Base-by-base conservation (phyloP, 805 yeast genomes). In the Isabelozyma heimii region DNA sequence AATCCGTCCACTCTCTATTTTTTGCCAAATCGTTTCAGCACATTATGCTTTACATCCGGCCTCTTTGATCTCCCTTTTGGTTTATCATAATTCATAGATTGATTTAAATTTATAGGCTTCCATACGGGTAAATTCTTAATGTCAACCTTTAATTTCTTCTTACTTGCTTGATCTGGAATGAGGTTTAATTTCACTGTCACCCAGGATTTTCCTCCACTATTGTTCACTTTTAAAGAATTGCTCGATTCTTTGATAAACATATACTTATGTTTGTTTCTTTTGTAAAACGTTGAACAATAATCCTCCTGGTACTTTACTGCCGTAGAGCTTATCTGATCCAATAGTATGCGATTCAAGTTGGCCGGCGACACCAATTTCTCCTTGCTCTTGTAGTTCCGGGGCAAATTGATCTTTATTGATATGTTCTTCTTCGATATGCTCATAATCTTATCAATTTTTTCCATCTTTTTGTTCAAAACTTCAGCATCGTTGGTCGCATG, bases 161-260 rank as follows among this genome's bases (percentile, higher is more conserved):
- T 45, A 16, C 40, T 12, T 20, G 35, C 2, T 13, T 20, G 27
- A 35, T 38, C 35, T n/a, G 24, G 26, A 12, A 8, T 24, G 9
- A 42, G 26, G 10, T 42, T 42, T 40, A 63, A 41, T 40, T 53
- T 59, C 41, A 63, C 52, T 37, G 57, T 60, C 6, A 62, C 67
- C 67, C 67, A 63, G 17, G 63, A 59, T 45, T 59, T 59, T 3
- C 46, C 48, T 1, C 63, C 65, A 7, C 58, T 53, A 3, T 56
- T 47, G 40, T 62, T 61, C n/a, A 64, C 66, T 42, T 62, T 62
- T 20, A 63, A 48, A 5, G 67, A 55, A 46, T 54, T 64, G 10
- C 61, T 60, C 9, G 69, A 61, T 44, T 68, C 73, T 40, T 59
- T 59, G n/a, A 61, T 62, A 47, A 67, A 68, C 73, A 68, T 68